Evolutionary conservation across 2,329 filamentous ascomycete genomes (phyloP).

Genomic region (Xylaria hypoxylon): DNA sequence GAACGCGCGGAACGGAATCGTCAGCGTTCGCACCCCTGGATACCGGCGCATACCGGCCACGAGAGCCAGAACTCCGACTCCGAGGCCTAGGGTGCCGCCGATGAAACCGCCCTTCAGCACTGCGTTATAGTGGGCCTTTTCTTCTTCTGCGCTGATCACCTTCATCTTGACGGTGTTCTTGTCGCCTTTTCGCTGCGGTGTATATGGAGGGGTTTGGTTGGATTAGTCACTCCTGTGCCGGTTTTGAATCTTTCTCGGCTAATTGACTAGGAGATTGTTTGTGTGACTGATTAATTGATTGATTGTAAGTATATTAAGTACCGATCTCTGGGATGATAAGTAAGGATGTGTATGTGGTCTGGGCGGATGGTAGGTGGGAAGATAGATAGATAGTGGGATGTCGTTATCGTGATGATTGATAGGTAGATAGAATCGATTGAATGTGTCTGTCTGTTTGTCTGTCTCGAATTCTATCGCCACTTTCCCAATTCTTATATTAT

Average conservation of each 20-base stretch:
- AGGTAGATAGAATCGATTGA: constrained; percentile 2
- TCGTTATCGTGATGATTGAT: constrained; percentile 13
- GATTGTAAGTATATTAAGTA: background rate
- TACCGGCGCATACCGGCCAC: constrained; percentile 76
- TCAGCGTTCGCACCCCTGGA: constrained; percentile 81
- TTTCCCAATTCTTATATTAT: constrained; percentile 28
- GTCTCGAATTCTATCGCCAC: constrained; percentile 20
- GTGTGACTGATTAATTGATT: background rate
- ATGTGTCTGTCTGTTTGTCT: background rate
- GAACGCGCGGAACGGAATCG: constrained; percentile 91
- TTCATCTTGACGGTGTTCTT: constrained; percentile 75
- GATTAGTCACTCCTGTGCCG: background rate
- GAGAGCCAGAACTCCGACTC: constrained; percentile 75
- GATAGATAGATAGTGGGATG: constrained; percentile 15
- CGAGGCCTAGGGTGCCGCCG: constrained; percentile 77
- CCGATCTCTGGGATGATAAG: background rate
- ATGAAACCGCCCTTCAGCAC: constrained; percentile 83
- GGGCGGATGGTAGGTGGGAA: constrained; percentile 10
- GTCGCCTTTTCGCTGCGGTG: background rate
- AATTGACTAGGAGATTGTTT: constrained; percentile 5
- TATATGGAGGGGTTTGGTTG: background rate
- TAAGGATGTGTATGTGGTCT: constrained; percentile 14
- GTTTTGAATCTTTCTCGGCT: background rate
- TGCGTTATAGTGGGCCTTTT: constrained; percentile 82
- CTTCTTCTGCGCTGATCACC: constrained; percentile 94